A percentile compares a stretch with the other conserved stretches of the same genome.
These are phyloP conservation scores for Mycena galericulata DNA, from an alignment of 768 basidiomycete genomes.

Conservation along the genomic window DNA sequence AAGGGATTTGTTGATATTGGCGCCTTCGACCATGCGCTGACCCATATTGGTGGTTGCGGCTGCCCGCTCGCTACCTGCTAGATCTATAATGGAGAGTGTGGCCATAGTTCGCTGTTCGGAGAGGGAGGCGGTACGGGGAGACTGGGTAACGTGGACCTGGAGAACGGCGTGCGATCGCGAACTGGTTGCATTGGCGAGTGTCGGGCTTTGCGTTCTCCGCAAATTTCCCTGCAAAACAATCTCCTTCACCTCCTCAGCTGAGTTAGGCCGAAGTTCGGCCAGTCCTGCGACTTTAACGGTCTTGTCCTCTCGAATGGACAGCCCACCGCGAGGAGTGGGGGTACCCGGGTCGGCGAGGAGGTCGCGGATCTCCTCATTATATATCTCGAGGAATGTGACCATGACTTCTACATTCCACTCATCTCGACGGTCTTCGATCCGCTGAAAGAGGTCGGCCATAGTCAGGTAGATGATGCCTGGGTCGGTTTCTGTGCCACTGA, in stretches of 20 bases:
- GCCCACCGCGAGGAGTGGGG: constrained; percentile 78
- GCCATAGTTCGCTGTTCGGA: constrained; percentile 87
- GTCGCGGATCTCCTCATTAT: constrained; percentile 98
- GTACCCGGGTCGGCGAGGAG: constrained; percentile 84
- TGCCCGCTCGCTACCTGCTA: constrained; percentile 97
- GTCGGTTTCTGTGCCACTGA: constrained; percentile 89
- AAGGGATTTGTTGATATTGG: constrained; percentile 99
- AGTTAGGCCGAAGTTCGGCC: constrained; percentile 81
- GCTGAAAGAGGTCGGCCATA: constrained; percentile 96
- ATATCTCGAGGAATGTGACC: constrained; percentile 98
- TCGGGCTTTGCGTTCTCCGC: constrained; percentile 91
- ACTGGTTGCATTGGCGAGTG: constrained; percentile 96
- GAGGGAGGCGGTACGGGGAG: constrained; percentile 86
- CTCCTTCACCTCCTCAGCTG: constrained; percentile 93
- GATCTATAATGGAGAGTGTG: constrained; percentile 96
- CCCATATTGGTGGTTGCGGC: constrained; percentile 98
- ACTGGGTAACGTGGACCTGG: constrained; percentile 92
- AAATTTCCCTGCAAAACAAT: constrained; percentile 92
- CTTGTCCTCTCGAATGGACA: constrained; percentile 95
- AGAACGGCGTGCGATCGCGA: constrained; percentile 98
- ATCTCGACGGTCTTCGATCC: constrained; percentile 88
- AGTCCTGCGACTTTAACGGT: constrained; percentile 91
- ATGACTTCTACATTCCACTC: constrained; percentile 89
- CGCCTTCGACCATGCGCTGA: constrained; percentile 97
- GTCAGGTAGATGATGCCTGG: constrained; percentile 97